These are phyloP conservation scores for Coniochaeta sp. DNA, from an alignment of 2,329 filamentous ascomycete genomes.

Conservation along the genomic window DNA sequence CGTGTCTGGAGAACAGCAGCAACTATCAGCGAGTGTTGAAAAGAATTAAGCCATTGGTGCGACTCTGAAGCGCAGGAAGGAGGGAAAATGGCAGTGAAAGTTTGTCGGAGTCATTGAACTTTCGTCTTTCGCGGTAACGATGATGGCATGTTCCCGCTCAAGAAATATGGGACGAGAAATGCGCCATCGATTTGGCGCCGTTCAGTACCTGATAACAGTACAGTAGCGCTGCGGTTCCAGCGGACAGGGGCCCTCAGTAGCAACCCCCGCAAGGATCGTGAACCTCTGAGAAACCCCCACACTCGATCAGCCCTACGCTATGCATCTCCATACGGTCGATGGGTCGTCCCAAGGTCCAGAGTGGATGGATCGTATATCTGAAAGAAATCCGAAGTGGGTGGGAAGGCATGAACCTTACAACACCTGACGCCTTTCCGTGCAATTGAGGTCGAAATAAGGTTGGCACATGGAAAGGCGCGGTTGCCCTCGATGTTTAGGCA, in stretches of 20 bases:
- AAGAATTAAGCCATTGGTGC: neutral
- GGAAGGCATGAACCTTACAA: neutral
- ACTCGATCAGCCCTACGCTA: neutral
- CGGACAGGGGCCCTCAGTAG: neutral
- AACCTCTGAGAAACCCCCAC: neutral
- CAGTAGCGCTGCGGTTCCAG: neutral
- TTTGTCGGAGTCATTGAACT: neutral
- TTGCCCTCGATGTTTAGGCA: neutral
- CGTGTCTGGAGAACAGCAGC: neutral
- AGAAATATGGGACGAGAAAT: neutral
- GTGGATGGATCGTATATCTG: neutral
- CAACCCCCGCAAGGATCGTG: neutral
- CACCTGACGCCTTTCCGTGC: neutral
- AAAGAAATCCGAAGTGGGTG: no score
- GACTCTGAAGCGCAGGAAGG: neutral
- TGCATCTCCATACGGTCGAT: neutral
- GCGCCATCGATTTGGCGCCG: neutral
- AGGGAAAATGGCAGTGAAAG: neutral
- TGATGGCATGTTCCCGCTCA: neutral
- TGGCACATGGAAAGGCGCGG: neutral
- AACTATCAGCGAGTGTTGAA: neutral
- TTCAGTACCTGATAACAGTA: no score
- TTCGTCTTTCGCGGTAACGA: neutral
- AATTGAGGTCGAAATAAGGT: neutral
- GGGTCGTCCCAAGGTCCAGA: neutral